Evolutionary conservation across 2,329 filamentous ascomycete genomes (phyloP), one percentile per base, ranked within the genome.

Genomic region (Penicillium sp.): DNA sequence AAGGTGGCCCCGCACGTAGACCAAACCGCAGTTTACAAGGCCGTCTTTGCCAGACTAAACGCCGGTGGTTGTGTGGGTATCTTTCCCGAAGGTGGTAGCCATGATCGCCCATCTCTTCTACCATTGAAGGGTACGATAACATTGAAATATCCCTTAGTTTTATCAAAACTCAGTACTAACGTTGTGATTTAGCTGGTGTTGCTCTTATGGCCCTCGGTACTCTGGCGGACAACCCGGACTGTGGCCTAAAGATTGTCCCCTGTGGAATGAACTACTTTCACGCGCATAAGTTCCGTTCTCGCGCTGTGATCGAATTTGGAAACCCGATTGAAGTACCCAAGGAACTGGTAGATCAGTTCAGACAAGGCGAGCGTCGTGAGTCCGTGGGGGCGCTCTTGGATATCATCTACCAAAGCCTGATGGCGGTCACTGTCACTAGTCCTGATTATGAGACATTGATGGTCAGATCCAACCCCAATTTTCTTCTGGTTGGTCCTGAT

Each of bases 251-350:
- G 75, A 97, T 99, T 65, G 91, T 99, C 21, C 94, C 94, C 3
- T 92, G 94, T 48, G 93, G 93, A 66, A 97, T 99, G 93, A 99
- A 99, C 75, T 99, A 99, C 76, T 99, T 99, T 77, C 93, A 97
- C 75, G 90, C 93, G 0, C 93, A 99, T 81, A 99, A 97, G 74
- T 99, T 99, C 76, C 89, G 93, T 42, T 97, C 93, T 60, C 86
- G 94, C 70, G 94, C 93, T 31, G 93, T 99, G 4, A 87, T 97
- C 56, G 94, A 99, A 70, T 99, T 97, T 66, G 94, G 94, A 8
- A 87, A 86, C 23, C 92, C 94, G 0, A 87, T 97, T 59, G 90
- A 96, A 62, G 87, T 97, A 9, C 89, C 92, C 0, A 79, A 80
- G 18, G 89, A 96, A 67, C 78, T 97, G 29, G 91, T 97, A 5